Evolutionary conservation across 495 filamentous ascomycete genomes (phyloP).

Genomic region (Penicillium argentinense): DNA sequence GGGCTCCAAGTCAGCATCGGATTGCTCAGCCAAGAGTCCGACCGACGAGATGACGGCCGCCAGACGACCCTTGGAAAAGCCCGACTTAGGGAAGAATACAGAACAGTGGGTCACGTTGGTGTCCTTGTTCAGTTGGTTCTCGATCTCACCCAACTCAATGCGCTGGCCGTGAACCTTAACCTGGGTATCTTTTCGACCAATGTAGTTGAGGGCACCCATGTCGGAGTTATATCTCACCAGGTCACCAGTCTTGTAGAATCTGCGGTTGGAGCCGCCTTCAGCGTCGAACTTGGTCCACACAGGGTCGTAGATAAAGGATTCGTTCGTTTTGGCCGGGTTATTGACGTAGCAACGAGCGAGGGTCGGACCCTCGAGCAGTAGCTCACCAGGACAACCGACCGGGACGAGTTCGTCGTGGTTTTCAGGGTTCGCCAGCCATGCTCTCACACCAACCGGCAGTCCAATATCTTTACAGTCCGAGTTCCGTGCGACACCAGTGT

Average conservation of each 20-base stretch:
- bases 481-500: conserved; percentile 31
- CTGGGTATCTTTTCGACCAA: conserved; percentile 65
- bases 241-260: conserved; percentile 70
- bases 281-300: conserved; percentile 32
- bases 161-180: conserved; percentile 69
- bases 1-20: conserved; percentile 19
- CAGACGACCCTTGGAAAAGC: conserved; percentile 40
- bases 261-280: conserved; percentile 27
- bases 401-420: conserved; percentile 48
- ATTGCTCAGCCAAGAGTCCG: conserved; percentile 22
- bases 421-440: conserved; percentile 48
- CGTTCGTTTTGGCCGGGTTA: conserved; percentile 41
- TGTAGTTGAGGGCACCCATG: conserved; percentile 54
- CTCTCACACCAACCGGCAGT: conserved; percentile 35
- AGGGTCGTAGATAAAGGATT: conserved; percentile 46
- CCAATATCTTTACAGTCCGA: conserved; percentile 49
- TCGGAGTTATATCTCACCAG: conserved; percentile 61
- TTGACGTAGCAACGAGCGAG: conserved; percentile 50
- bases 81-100: conserved; percentile 43
- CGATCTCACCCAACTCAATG: conserved; percentile 66
- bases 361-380: conserved; percentile 50
- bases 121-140: conserved; percentile 47
- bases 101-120: conserved; percentile 39
- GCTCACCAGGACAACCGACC: conserved; percentile 49
- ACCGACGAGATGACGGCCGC: conserved; percentile 37